Evolutionary conservation across 768 basidiomycete genomes (phyloP).

Genomic region (Rhodotorula kratochvilovae): DNA sequence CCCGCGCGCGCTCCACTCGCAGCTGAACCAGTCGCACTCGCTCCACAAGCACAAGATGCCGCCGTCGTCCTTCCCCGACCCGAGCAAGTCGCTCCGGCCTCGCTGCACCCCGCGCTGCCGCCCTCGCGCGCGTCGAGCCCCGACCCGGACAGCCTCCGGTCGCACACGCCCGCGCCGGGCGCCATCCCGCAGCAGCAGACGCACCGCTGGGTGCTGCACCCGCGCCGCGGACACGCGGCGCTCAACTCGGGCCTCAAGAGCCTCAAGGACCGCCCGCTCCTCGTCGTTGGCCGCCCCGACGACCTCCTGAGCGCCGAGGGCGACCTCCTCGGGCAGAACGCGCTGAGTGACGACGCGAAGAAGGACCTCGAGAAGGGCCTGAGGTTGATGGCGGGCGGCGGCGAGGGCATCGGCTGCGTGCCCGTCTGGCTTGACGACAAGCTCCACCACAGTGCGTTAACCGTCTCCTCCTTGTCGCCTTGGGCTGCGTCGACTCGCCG

Average conservation of each 20-base stretch:
- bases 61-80: slow-evolving; percentile 30
- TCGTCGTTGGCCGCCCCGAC: slow-evolving; percentile 91
- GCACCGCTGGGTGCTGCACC: slow-evolving; percentile 65
- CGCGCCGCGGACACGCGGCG: slow-evolving; percentile 84
- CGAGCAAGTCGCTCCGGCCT: slow-evolving; percentile 25
- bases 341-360: slow-evolving; percentile 62
- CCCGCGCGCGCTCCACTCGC: slow-evolving; percentile 18
- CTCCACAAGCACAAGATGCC: slow-evolving; percentile 27
- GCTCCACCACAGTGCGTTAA: slow-evolving; percentile 53
- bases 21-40: background rate
- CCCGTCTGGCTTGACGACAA: slow-evolving; percentile 89
- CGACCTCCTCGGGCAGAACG: slow-evolving; percentile 48
- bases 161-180: background rate
- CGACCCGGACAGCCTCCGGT: background rate
- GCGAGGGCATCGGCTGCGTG: slow-evolving; percentile 63
- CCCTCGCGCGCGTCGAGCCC: slow-evolving; percentile 30
- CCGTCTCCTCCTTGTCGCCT: background rate
- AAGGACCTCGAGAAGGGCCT: slow-evolving; percentile 64
- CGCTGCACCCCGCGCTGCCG: slow-evolving; percentile 29
- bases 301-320: slow-evolving; percentile 61
- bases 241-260: slow-evolving; percentile 91
- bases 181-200: slow-evolving; percentile 6
- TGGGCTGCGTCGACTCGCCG: too few species aligned
- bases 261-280: slow-evolving; percentile 79
- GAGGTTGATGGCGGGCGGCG: slow-evolving; percentile 55